These are phyloP conservation scores for Proliferodiscus dingleyae DNA, from an alignment of 2,329 filamentous ascomycete species.

Conservation along the genomic window DNA sequence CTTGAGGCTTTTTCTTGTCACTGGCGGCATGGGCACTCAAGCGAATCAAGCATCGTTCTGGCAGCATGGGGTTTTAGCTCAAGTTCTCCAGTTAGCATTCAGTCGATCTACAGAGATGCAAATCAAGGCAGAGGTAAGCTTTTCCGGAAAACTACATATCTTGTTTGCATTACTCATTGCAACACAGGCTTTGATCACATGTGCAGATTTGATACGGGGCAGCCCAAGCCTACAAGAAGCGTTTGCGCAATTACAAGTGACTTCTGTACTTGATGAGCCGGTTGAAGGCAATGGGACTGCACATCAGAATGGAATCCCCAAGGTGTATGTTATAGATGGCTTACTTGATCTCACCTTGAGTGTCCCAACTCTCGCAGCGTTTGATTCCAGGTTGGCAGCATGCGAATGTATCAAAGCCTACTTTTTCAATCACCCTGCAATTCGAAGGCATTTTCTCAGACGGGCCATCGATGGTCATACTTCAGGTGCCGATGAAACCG, in stretches of 20 bases:
- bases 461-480: conserved; percentile 85
- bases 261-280: conserved; percentile 46
- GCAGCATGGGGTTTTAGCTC: conserved; percentile 73
- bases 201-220: conserved; percentile 81
- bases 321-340: conserved; percentile 89
- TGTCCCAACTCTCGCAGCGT: conserved; percentile 58
- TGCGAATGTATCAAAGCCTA: conserved; percentile 93
- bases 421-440: conserved; percentile 74
- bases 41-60: conserved; percentile 85
- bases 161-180: conserved; percentile 11
- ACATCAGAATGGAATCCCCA: conserved; percentile 47
- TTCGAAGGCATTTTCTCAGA: conserved; percentile 78
- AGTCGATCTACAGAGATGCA: conserved; percentile 64
- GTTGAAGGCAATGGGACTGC: conserved; percentile 36
- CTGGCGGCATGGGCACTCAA: conserved; percentile 72
- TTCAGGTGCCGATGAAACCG: conserved; percentile 71
- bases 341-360: conserved; percentile 77
- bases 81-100: conserved; percentile 80
- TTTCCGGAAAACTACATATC: not conserved
- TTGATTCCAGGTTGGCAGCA: conserved; percentile 78
- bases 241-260: conserved; percentile 83
- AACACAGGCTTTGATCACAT: conserved; percentile 68
- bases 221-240: conserved; percentile 78
- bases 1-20: conserved; percentile 76
- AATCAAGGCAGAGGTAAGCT: conserved; percentile 71